phyloP scores from a whole-genome alignment of 352 stramenopile genomes.

The Phytophthora pluvialis region DNA sequence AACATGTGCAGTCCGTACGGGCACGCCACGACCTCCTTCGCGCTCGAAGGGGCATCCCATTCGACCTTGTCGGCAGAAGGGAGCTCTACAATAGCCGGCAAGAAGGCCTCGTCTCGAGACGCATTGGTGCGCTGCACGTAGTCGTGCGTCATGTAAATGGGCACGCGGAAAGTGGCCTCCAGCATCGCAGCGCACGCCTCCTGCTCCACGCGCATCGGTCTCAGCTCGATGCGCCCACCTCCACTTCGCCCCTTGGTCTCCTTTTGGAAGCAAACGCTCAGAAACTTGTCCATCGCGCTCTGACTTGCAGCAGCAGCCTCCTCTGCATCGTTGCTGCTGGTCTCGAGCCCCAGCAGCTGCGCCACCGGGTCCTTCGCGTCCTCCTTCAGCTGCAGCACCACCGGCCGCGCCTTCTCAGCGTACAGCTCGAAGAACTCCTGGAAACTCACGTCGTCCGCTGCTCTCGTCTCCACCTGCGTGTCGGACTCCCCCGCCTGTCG shows the following conservation, averaged over 20 bases:
- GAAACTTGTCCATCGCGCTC: slow-evolving; percentile 9
- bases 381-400: slow-evolving; percentile 39
- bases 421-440: slow-evolving; percentile 75
- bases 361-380: slow-evolving; percentile 14
- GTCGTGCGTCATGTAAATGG: slow-evolving; percentile 62
- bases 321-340: slow-evolving; percentile 1
- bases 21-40: slow-evolving; percentile 45
- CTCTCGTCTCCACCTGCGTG: slow-evolving; percentile 24
- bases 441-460: slow-evolving; percentile 41
- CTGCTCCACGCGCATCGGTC: slow-evolving; percentile 35
- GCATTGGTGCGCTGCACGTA: slow-evolving; percentile 71
- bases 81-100: slow-evolving; percentile 46
- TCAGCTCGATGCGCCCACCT: background rate
- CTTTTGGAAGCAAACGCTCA: slow-evolving; percentile 32
- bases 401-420: slow-evolving; percentile 38
- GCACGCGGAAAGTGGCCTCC: slow-evolving; percentile 52
- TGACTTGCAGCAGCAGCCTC: background rate
- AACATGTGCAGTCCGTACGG: slow-evolving; percentile 72
- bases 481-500: background rate
- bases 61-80: background rate
- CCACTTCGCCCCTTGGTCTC: slow-evolving; percentile 8
- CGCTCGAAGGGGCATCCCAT: background rate
- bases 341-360: slow-evolving; percentile 26
- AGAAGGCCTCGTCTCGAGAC: slow-evolving; percentile 29
- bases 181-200: slow-evolving; percentile 44